These are phyloP conservation scores for Suillus bovinus DNA, from an alignment of 768 basidiomycete genomes.

Conservation along the genomic window DNA sequence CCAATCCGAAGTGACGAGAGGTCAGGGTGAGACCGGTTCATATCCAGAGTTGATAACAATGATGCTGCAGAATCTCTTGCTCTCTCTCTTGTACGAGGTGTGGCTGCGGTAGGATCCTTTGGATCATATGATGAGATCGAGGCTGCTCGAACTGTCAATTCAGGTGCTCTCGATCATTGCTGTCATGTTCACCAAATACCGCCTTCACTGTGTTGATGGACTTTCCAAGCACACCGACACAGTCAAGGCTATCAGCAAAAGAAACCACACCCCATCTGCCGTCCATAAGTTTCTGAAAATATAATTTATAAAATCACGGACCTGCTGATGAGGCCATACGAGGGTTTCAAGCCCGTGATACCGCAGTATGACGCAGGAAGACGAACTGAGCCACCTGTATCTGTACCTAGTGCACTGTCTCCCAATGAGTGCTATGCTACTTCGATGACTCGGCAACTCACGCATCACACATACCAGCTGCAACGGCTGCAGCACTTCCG, in stretches of 20 bases:
- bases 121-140: constrained; percentile 50
- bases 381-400: constrained; percentile 93
- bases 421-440: constrained; percentile 8
- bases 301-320: constrained; percentile 30
- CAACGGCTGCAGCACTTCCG: constrained; percentile 93
- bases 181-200: constrained; percentile 60
- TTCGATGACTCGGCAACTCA: constrained; percentile 41
- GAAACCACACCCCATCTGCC: constrained; percentile 86
- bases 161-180: background rate
- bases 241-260: constrained; percentile 94
- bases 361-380: constrained; percentile 95
- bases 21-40: constrained; percentile 9
- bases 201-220: constrained; percentile 47
- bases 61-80: constrained; percentile 32
- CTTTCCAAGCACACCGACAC: constrained; percentile 79
- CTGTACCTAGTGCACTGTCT: constrained; percentile 83
- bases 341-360: constrained; percentile 90
- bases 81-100: constrained; percentile 36
- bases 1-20: constrained; percentile 68
- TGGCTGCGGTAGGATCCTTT: constrained; percentile 75
- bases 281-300: constrained; percentile 10
- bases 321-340: constrained; percentile 90
- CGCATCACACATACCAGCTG: constrained; percentile 81
- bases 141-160: constrained; percentile 24
- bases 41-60: background rate